These are phyloP conservation scores for Teratosphaeria pseudoeucalypti DNA, from an alignment of 2,329 filamentous ascomycete genomes.

Conservation along the genomic window DNA sequence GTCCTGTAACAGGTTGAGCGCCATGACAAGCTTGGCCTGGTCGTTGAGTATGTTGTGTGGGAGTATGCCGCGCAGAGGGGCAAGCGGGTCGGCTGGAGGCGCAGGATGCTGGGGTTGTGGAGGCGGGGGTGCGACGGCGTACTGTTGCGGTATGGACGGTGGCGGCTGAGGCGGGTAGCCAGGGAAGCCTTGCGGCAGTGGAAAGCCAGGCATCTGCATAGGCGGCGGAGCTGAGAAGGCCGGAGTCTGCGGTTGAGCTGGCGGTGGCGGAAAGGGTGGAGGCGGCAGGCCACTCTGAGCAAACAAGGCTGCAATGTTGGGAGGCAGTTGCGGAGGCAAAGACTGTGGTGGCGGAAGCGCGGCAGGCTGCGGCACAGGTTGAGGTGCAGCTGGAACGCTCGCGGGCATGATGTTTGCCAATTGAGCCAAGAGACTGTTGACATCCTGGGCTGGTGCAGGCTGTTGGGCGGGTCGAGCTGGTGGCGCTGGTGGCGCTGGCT, in stretches of 20 bases:
- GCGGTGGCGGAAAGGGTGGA: constrained; percentile 4
- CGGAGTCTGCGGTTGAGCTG: constrained; percentile 3
- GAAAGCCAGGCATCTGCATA: constrained; percentile 8
- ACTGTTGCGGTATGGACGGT: constrained; percentile 25
- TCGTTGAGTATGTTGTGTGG: constrained; percentile 29
- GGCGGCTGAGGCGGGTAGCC: constrained; percentile 21
- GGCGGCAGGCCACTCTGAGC: constrained; percentile 11
- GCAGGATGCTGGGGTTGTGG: constrained; percentile 35
- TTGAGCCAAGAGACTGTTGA: constrained; percentile 26
- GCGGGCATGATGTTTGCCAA: constrained; percentile 20
- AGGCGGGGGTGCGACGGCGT: constrained; percentile 46
- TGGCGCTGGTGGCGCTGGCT: constrained; percentile 4
- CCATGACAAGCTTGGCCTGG: constrained; percentile 50
- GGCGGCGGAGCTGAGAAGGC: constrained; percentile 9
- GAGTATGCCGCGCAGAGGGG: constrained; percentile 21
- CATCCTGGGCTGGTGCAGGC: constrained; percentile 18
- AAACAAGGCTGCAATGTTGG: constrained; percentile 17
- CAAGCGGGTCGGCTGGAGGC: constrained; percentile 17
- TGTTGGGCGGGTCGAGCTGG: constrained; percentile 7
- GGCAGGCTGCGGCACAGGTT: constrained; percentile 9
- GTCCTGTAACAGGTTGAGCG: constrained; percentile 64
- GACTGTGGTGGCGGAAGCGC: constrained; percentile 9
- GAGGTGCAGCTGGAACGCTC: constrained; percentile 10
- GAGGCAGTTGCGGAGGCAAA: constrained; percentile 13
- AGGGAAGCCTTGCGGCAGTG: constrained; percentile 11